Conservation (phyloP, 228 moss, liverwort and hornwort species). For the Sphagnum magellanicum region DNA sequence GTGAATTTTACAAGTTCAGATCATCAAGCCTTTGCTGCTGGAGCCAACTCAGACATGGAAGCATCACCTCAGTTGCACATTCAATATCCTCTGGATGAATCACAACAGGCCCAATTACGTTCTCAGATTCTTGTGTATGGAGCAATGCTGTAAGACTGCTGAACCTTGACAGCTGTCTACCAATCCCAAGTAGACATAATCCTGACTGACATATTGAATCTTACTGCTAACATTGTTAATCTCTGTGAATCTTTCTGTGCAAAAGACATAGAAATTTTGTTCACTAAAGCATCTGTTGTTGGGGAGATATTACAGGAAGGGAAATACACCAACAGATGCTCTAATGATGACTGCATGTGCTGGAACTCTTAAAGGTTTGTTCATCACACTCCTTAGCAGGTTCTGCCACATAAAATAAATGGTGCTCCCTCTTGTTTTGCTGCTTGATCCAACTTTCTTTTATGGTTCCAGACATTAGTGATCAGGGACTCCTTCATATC, state of each 20-base stretch:
- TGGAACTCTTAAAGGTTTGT: constrained; percentile 16
- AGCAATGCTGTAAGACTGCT: constrained; percentile 53
- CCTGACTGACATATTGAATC: background rate
- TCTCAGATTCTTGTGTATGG: constrained; percentile 46
- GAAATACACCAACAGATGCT: constrained; percentile 25
- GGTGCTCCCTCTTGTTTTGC: background rate
- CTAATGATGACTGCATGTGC: constrained; percentile 36
- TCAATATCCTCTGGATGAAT: constrained; percentile 24
- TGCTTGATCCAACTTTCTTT: background rate
- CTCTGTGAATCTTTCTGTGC: background rate
- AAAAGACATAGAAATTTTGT: background rate
- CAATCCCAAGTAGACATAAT: background rate
- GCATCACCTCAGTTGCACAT: constrained; percentile 23
- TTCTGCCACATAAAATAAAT: constrained; percentile 2
- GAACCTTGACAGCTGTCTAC: background rate
- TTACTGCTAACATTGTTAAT: background rate
- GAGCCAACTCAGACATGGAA: constrained; percentile 17
- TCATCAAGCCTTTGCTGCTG: background rate
- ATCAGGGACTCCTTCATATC: too few relatives aligned
- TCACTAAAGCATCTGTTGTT: background rate
- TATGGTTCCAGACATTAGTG: too few relatives aligned
- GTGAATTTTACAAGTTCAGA: background rate
- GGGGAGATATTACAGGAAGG: constrained; percentile 28
- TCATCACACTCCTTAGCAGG: background rate
- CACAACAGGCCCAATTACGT: constrained; percentile 42